phyloP scores from a whole-genome alignment of 2,329 filamentous ascomycete genomes.

The Fusarium ambrosium region DNA sequence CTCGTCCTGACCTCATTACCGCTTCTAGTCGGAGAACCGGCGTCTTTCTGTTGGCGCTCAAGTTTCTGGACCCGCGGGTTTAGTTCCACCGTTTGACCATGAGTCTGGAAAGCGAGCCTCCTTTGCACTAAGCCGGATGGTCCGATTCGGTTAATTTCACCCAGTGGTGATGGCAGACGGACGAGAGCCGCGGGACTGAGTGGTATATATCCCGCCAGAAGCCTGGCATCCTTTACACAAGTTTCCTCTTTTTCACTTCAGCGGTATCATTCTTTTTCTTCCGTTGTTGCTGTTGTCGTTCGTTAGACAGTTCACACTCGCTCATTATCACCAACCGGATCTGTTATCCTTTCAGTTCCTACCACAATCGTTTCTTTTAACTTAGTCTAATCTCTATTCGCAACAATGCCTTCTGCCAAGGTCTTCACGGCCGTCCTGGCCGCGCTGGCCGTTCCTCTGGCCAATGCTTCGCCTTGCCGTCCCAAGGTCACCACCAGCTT shows the following conservation, averaged over 20 bases:
- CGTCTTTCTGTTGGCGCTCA: slow-evolving; percentile 1
- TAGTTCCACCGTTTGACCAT: slow-evolving; percentile 9
- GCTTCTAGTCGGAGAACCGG: neutral
- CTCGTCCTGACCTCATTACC: slow-evolving; percentile 6
- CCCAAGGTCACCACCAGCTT: slow-evolving; percentile 29
- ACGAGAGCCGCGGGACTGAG: neutral
- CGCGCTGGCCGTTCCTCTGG: slow-evolving; percentile 33
- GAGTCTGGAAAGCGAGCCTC: neutral
- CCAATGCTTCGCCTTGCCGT: slow-evolving; percentile 32
- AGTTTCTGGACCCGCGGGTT: slow-evolving; percentile 2
- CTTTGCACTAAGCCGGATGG: neutral
- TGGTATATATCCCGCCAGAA: slow-evolving; percentile 25
- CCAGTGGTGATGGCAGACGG: neutral
- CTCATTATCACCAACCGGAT: slow-evolving; percentile 8
- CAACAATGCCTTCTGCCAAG: slow-evolving; percentile 35
- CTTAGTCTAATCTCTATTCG: slow-evolving; percentile 15
- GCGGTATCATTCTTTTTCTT: slow-evolving; percentile 33
- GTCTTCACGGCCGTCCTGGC: slow-evolving; percentile 39
- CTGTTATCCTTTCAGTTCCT: slow-evolving; percentile 2
- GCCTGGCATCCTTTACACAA: neutral
- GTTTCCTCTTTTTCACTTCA: neutral
- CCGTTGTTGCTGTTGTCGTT: slow-evolving; percentile 34
- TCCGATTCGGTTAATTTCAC: slow-evolving; percentile 19
- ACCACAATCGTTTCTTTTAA: slow-evolving; percentile 27
- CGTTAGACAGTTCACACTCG: slow-evolving; percentile 33